These are phyloP conservation scores for Cinchona pubescens DNA, from an alignment of 257 asterid genomes.

Conservation along the genomic window DNA sequence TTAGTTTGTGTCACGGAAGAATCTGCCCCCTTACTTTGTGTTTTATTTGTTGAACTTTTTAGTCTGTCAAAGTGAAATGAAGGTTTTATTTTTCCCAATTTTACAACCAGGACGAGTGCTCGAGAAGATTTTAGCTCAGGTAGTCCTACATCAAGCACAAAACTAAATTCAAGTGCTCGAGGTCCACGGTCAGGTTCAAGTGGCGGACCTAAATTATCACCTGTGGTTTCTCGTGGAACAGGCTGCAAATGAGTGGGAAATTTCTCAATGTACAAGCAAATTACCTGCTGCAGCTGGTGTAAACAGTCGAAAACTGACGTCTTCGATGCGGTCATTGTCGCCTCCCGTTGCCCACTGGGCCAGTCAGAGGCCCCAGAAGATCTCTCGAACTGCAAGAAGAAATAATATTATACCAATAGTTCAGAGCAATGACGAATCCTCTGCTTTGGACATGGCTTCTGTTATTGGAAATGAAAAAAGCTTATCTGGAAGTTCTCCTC, in stretches of 20 bases:
- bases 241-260: conserved; percentile 78
- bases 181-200: conserved; percentile 78
- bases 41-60: neutral
- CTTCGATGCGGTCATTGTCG: conserved; percentile 71
- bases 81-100: conserved; percentile 8
- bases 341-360: conserved; percentile 87
- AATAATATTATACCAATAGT: conserved; percentile 60
- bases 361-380: conserved; percentile 77
- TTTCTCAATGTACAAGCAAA: conserved; percentile 70
- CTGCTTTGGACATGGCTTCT: conserved; percentile 45
- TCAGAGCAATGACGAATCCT: conserved; percentile 57
- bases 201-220: conserved; percentile 63
- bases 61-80: conserved; percentile 19
- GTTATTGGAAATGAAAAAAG: conserved; percentile 52
- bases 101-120: conserved; percentile 54
- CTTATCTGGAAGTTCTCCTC: conserved; percentile 64
- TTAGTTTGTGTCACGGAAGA: neutral
- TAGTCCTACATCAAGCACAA: conserved; percentile 82
- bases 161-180: conserved; percentile 61
- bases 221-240: conserved; percentile 49
- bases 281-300: conserved; percentile 53
- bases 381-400: conserved; percentile 80
- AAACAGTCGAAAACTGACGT: conserved; percentile 68
- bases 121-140: conserved; percentile 76
- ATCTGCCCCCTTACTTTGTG: neutral